These are phyloP conservation scores for Ligustrum vulgare DNA, from an alignment of 257 asterid genomes.

Conservation along the genomic window DNA sequence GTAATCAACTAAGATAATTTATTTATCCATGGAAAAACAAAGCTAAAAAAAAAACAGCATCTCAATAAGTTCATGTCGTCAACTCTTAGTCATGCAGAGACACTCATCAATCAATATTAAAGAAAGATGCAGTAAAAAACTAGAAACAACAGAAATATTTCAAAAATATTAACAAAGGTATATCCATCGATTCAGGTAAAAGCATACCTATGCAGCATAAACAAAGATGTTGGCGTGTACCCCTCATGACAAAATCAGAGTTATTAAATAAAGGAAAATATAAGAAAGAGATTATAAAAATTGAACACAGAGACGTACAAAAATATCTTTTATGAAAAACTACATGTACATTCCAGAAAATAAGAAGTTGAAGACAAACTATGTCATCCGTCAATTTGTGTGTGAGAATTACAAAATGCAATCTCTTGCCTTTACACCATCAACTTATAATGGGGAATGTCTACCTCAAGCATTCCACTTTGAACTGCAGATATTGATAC, in stretches of 20 bases:
- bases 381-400: slow-evolving; percentile 5
- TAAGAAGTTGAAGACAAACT: not conserved
- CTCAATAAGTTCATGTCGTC: not conserved
- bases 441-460: slow-evolving; percentile 2
- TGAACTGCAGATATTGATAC: slow-evolving; percentile 78
- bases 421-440: not conserved
- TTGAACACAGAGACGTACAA: not conserved
- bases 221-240: not conserved
- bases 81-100: not conserved
- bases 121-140: not conserved
- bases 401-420: slow-evolving; percentile 14
- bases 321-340: not conserved
- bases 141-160: not conserved
- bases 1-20: slow-evolving; percentile 9
- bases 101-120: not conserved
- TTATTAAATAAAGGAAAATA: not conserved
- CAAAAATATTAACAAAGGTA: not conserved
- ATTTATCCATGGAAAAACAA: slow-evolving; percentile 3
- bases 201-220: not conserved
- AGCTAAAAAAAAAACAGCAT: slow-evolving; percentile 4
- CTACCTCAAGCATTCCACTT: slow-evolving; percentile 92
- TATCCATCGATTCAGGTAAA: not conserved
- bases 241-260: not conserved
- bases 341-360: not conserved
- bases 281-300: not conserved